These are phyloP conservation scores for Aurifilum marmelostoma DNA, from an alignment of 2,329 filamentous ascomycete genomes.

Conservation along the genomic window DNA sequence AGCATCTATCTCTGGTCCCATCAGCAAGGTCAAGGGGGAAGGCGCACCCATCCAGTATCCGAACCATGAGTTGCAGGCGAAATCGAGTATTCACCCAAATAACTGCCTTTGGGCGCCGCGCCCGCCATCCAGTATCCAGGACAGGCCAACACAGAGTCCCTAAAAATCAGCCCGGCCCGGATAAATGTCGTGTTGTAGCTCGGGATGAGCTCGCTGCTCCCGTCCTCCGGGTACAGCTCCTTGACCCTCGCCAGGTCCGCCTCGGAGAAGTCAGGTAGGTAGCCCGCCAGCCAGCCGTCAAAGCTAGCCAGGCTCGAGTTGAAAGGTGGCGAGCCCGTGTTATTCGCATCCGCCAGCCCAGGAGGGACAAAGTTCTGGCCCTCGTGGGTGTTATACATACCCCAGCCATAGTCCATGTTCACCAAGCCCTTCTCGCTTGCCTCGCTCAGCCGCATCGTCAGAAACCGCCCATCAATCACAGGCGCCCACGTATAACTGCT, in stretches of 20 bases:
- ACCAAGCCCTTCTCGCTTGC: conserved; percentile 43
- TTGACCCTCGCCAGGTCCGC: conserved; percentile 45
- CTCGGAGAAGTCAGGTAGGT: conserved; percentile 51
- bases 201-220: conserved; percentile 50
- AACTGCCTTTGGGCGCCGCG: conserved; percentile 49
- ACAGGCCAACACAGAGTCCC: conserved; percentile 62
- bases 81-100: conserved; percentile 63
- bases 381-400: conserved; percentile 66
- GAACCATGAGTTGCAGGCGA: conserved; percentile 60
- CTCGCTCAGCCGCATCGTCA: conserved; percentile 50
- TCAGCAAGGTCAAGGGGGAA: background rate
- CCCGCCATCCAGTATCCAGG: conserved; percentile 60
- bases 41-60: conserved; percentile 58
- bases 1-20: background rate
- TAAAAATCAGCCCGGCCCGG: conserved; percentile 59
- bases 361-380: conserved; percentile 64
- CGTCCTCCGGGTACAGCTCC: conserved; percentile 51
- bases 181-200: conserved; percentile 54
- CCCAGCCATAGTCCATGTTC: conserved; percentile 51
- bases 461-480: conserved; percentile 60
- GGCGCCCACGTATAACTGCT: conserved; percentile 63
- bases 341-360: conserved; percentile 44
- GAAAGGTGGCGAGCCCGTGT: conserved; percentile 45
- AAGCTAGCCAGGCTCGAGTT: conserved; percentile 56
- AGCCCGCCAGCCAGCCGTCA: conserved; percentile 56